phyloP scores from a whole-genome alignment of 2,329 filamentous ascomycete species.

The Cytospora piceae region DNA sequence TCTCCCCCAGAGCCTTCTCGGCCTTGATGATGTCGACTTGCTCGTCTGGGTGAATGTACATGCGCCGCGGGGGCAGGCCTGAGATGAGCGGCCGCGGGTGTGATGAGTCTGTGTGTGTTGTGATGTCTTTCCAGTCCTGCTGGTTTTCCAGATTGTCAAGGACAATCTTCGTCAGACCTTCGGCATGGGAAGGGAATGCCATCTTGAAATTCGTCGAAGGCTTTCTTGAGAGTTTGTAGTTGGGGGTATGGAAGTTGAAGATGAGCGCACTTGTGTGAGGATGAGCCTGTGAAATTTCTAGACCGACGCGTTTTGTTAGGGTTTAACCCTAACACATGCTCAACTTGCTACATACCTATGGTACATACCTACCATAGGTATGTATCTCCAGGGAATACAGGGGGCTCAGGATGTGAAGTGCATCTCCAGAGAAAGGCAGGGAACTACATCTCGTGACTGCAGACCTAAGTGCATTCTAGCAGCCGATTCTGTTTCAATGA shows the following conservation, averaged over 20 bases:
- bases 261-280: not conserved
- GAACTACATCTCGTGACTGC: too few species aligned
- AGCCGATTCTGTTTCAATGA: too few species aligned
- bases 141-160: slow-evolving; percentile 74
- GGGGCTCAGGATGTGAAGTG: too few species aligned
- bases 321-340: not conserved
- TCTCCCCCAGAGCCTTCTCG: slow-evolving; percentile 53
- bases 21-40: slow-evolving; percentile 73
- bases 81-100: slow-evolving; percentile 68
- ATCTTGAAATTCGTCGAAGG: slow-evolving; percentile 29
- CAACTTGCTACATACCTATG: too few species aligned
- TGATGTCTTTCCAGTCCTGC: slow-evolving; percentile 72
- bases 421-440: not conserved
- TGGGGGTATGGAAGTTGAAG: not conserved
- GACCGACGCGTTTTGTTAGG: not conserved
- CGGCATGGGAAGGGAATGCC: slow-evolving; percentile 35
- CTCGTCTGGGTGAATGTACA: slow-evolving; percentile 83
- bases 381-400: too few species aligned
- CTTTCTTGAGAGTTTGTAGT: not conserved
- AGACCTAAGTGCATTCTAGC: not conserved
- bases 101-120: slow-evolving; percentile 53
- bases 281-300: not conserved
- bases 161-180: slow-evolving; percentile 60
- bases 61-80: slow-evolving; percentile 71
- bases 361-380: too few species aligned